These are phyloP conservation scores for Pisolithus tinctorius DNA, from an alignment of 768 basidiomycete species.

Conservation along the genomic window DNA sequence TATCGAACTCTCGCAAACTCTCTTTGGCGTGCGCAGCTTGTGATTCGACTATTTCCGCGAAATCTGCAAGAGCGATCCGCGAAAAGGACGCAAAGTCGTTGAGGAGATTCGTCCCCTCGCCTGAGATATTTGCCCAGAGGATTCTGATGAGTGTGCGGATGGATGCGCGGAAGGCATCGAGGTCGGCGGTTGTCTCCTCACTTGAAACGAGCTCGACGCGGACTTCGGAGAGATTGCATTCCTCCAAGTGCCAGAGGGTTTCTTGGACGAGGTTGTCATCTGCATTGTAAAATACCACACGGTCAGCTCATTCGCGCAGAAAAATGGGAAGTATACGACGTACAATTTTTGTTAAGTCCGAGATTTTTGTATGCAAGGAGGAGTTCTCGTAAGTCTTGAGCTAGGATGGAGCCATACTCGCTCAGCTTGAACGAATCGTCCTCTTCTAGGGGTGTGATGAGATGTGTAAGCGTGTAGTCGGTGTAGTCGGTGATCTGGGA, in stretches of 20 bases:
- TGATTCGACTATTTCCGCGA: slow-evolving; percentile 51
- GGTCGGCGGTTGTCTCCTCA: slow-evolving; percentile 44
- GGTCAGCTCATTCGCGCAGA: not conserved
- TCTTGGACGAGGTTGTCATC: slow-evolving; percentile 62
- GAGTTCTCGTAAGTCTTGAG: slow-evolving; percentile 42
- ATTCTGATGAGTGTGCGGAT: slow-evolving; percentile 46
- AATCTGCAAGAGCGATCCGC: slow-evolving; percentile 59
- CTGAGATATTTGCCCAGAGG: slow-evolving; percentile 45
- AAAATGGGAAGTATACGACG: not conserved
- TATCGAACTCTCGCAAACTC: slow-evolving; percentile 46
- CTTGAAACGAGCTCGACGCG: slow-evolving; percentile 31
- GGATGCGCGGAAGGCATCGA: slow-evolving; percentile 41
- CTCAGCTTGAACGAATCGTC: slow-evolving; percentile 38
- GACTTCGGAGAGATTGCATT: slow-evolving; percentile 43
- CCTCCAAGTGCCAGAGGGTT: slow-evolving; percentile 56
- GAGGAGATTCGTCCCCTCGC: slow-evolving; percentile 49
- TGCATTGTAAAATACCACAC: slow-evolving; percentile 17
- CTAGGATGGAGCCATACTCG: slow-evolving; percentile 46
- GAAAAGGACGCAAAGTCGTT: slow-evolving; percentile 59
- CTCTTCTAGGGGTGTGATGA: slow-evolving; percentile 41
- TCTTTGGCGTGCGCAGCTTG: slow-evolving; percentile 48
- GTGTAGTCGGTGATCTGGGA: slow-evolving; percentile 47
- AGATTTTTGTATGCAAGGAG: slow-evolving; percentile 54
- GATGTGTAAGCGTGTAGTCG: slow-evolving; percentile 47
- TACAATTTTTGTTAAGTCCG: slow-evolving; percentile 52